A percentile compares a stretch with the other conserved stretches of the same genome.
Conservation (phyloP, 106 monocot genomes). For the Apostasia shenzhenica region DNA sequence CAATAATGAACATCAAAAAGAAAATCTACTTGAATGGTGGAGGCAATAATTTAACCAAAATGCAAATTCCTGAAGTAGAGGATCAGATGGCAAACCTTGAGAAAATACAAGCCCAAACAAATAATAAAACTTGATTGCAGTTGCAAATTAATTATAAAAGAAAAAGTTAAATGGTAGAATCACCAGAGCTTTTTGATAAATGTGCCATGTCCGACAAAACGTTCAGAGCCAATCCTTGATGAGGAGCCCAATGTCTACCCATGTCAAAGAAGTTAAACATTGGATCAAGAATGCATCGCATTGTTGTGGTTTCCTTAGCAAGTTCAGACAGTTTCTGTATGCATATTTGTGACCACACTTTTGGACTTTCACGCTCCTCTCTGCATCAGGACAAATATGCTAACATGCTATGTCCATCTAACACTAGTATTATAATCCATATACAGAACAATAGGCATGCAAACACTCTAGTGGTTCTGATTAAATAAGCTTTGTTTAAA, state of each 20-base stretch:
- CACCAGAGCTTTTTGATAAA: constrained; percentile 66
- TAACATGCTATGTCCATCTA: no score
- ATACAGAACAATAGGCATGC: no score
- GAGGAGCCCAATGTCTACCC: constrained; percentile 61
- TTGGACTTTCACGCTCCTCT: constrained; percentile 71
- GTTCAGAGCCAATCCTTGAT: constrained; percentile 55
- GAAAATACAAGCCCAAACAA: no score
- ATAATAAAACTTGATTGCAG: no score
- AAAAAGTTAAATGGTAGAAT: neutral
- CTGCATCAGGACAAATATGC: constrained; percentile 23
- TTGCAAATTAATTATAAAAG: neutral
- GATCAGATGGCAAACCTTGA: no score
- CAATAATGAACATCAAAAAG: no score
- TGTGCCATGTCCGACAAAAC: constrained; percentile 67
- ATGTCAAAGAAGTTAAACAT: constrained; percentile 77
- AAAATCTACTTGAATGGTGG: no score
- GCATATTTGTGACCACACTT: constrained; percentile 82
- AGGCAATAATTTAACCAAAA: no score
- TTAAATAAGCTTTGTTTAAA: no score
- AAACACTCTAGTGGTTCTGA: no score
- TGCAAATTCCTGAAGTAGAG: no score
- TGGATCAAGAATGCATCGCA: constrained; percentile 76
- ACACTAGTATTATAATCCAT: no score
- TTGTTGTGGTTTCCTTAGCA: constrained; percentile 82
- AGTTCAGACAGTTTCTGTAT: constrained; percentile 80